Base-by-base conservation (phyloP, 31 red algal genomes). In the Bonnemaisonia californica region DNA sequence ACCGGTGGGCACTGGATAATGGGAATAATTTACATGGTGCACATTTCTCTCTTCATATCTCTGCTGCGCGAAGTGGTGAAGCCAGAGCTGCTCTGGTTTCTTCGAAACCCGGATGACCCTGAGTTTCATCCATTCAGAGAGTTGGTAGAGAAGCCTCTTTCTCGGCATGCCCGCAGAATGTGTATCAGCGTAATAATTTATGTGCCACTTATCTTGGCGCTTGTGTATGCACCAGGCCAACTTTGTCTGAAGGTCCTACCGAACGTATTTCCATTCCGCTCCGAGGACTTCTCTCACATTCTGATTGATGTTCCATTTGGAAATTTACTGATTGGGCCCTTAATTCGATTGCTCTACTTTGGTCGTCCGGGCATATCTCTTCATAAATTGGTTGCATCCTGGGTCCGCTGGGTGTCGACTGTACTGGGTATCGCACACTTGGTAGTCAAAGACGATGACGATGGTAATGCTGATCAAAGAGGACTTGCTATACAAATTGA, bases 81-180 rank as follows among this genome's bases (percentile, higher is more conserved):
- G 39, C 95, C 95, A 23, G 72, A 81, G 60, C 55, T 95, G 19
- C 77, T 98, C 28, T 92, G 91, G 80, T 98, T 98, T 72, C 77
- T 98, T 54, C 88, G 95, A 3, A 89, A 98, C 56, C 95, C 91
- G 2, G 85, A 98, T 48, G 95, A 95, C 30, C 92, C 92, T 16
- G 95, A 94, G 45, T 92, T 95, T 33, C 91, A 91, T 32, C 95
- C 95, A 23, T 89, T 98, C 67, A 76, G 81, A 39, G 95, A 98
- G 48, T 51, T 98, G 23, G 91, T 98, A n/a, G 91, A 93, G 58
- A 88, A 92, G 57, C 95, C 95, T 18, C 75, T 98, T 4, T 82
- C 87, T 21, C 68, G 84, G 47, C 95, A 98, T 77, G 84, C 88
- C 0, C 67, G 91, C 39, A 65, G 92, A 27, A 91, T 98, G 83